phyloP scores from a whole-genome alignment of 2,329 filamentous ascomycete genomes.

The Corinectria fuckeliana region DNA sequence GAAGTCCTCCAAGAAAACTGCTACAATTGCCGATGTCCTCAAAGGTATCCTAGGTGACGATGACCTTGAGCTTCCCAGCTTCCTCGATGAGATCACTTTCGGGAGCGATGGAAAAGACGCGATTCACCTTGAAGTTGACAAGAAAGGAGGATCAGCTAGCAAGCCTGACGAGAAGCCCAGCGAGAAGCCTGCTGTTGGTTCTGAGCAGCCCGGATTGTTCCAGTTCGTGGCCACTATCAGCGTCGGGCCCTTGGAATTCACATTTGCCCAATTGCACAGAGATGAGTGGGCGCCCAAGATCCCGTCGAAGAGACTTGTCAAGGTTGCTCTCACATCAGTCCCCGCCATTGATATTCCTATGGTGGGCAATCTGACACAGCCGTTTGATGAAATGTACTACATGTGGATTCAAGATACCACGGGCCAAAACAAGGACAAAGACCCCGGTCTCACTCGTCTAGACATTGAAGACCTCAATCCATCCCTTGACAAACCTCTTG shows the following conservation, averaged over 20 bases:
- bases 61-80: constrained; percentile 21
- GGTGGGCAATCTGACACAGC: constrained; percentile 41
- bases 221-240: constrained; percentile 23
- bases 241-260: constrained; percentile 9
- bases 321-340: not conserved
- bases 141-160: no score
- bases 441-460: not conserved
- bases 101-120: not conserved
- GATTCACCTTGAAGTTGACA: constrained; percentile 8
- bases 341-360: constrained; percentile 32
- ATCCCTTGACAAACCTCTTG: not conserved
- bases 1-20: not conserved
- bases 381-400: constrained; percentile 44
- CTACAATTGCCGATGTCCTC: constrained; percentile 19
- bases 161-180: no score
- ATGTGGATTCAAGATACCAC: constrained; percentile 41
- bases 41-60: constrained; percentile 11
- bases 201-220: constrained; percentile 19
- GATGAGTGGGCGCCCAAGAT: constrained; percentile 3
- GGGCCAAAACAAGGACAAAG: not conserved
- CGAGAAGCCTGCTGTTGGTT: no score
- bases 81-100: constrained; percentile 14
- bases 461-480: not conserved
- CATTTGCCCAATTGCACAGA: constrained; percentile 23
- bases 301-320: constrained; percentile 30